Evolutionary conservation across 2,329 filamentous ascomycete species (phyloP).

Genomic region (Thelonectria blattea): DNA sequence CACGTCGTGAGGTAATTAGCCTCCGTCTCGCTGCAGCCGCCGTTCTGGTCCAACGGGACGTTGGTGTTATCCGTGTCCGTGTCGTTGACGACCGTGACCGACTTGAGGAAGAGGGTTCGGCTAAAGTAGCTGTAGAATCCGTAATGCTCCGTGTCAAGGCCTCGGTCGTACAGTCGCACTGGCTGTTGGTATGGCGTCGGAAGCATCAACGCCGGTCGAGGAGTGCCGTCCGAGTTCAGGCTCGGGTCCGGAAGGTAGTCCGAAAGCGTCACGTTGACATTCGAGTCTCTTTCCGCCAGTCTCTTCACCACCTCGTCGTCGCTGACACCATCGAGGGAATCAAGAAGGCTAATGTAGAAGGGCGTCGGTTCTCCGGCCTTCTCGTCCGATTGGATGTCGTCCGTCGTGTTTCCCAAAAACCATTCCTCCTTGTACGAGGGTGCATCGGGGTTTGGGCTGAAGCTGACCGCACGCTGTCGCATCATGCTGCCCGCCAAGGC

Average conservation of each 20-base stretch:
- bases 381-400: constrained; percentile 66
- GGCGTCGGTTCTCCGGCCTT: constrained; percentile 88
- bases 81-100: constrained; percentile 55
- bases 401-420: constrained; percentile 87
- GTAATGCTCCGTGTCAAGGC: constrained; percentile 82
- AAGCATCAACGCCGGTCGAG: constrained; percentile 73
- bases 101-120: constrained; percentile 82
- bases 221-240: constrained; percentile 71
- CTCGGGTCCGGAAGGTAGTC: constrained; percentile 67
- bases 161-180: constrained; percentile 84
- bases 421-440: constrained; percentile 72
- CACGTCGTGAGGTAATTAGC: constrained; percentile 64
- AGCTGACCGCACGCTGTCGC: constrained; percentile 34
- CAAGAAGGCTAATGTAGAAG: constrained; percentile 81
- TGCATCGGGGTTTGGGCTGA: constrained; percentile 61
- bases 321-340: constrained; percentile 48
- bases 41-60: constrained; percentile 57
- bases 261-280: constrained; percentile 36
- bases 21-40: constrained; percentile 59
- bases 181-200: constrained; percentile 77
- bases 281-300: constrained; percentile 32
- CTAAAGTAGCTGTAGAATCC: constrained; percentile 94
- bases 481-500: constrained; percentile 34
- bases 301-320: constrained; percentile 36
- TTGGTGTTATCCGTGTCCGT: constrained; percentile 49